Evolutionary conservation across 2,329 filamentous ascomycete species (phyloP).

Genomic region (Dactylellina leptospora): DNA sequence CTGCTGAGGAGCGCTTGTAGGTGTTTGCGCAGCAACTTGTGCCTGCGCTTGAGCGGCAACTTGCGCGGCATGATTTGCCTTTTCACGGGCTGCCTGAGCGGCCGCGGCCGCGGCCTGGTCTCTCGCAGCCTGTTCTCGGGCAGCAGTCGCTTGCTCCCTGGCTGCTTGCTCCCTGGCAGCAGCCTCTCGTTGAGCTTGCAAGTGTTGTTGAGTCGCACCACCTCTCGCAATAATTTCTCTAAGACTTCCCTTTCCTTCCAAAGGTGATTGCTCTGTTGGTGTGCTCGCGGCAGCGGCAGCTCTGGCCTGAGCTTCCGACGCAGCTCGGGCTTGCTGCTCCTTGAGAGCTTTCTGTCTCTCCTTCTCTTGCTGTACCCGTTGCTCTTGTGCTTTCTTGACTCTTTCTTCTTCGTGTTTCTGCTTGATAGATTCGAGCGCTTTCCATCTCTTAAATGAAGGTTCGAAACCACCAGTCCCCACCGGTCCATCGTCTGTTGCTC

Average conservation of each 20-base stretch:
- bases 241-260: constrained; percentile 63
- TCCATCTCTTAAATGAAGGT: constrained; percentile 87
- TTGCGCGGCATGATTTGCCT: constrained; percentile 43
- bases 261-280: constrained; percentile 60
- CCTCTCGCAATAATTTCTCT: constrained; percentile 52
- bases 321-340: constrained; percentile 35
- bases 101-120: constrained; percentile 12
- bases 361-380: constrained; percentile 57
- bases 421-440: constrained; percentile 86
- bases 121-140: constrained; percentile 9
- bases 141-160: constrained; percentile 62
- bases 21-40: constrained; percentile 31
- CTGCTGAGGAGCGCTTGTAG: constrained; percentile 47
- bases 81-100: constrained; percentile 39
- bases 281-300: constrained; percentile 64
- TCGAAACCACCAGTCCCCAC: constrained; percentile 78
- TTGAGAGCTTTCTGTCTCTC: constrained; percentile 55
- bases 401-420: constrained; percentile 73
- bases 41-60: constrained; percentile 24
- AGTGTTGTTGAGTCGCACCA: constrained; percentile 60
- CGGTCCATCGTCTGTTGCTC: constrained; percentile 75
- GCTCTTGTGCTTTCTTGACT: constrained; percentile 71
- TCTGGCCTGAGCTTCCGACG: constrained; percentile 59
- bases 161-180: constrained; percentile 62
- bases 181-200: constrained; percentile 63